These are phyloP conservation scores for Waitea zeae DNA, from an alignment of 1,284 basidiomycete species.

Conservation along the genomic window DNA sequence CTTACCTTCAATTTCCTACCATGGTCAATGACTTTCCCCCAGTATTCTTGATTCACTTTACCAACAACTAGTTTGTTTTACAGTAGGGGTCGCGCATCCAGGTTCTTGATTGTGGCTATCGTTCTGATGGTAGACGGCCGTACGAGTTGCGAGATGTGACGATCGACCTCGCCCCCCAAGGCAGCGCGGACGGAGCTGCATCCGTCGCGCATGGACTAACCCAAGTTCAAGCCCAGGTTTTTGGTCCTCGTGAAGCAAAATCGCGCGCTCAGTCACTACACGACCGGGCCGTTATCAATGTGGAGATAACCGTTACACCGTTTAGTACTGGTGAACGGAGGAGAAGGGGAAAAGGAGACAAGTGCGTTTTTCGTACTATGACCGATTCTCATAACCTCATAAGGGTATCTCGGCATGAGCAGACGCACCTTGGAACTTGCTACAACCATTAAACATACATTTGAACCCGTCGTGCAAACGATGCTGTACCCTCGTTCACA, in stretches of 20 bases:
- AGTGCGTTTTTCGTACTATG: conserved; percentile 34
- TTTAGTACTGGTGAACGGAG: conserved; percentile 76
- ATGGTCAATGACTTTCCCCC: no score
- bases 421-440: conserved; percentile 85
- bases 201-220: conserved; percentile 82
- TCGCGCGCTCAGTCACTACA: conserved; percentile 59
- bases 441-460: conserved; percentile 79
- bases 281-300: conserved; percentile 72
- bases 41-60: no score
- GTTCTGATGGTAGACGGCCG: conserved; percentile 82
- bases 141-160: conserved; percentile 77
- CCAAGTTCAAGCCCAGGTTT: conserved; percentile 72
- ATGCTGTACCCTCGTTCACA: conserved; percentile 85
- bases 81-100: no score
- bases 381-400: neutral
- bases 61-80: no score
- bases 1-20: no score
- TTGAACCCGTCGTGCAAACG: conserved; percentile 88
- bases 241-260: conserved; percentile 82
- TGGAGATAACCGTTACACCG: conserved; percentile 71
- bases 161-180: conserved; percentile 65
- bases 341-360: conserved; percentile 69
- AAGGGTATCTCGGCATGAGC: conserved; percentile 3
- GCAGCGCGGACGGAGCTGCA: conserved; percentile 74
- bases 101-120: no score